Conservation (phyloP, 2,329 filamentous ascomycete species). For the Paecilomyces variotii region DNA sequence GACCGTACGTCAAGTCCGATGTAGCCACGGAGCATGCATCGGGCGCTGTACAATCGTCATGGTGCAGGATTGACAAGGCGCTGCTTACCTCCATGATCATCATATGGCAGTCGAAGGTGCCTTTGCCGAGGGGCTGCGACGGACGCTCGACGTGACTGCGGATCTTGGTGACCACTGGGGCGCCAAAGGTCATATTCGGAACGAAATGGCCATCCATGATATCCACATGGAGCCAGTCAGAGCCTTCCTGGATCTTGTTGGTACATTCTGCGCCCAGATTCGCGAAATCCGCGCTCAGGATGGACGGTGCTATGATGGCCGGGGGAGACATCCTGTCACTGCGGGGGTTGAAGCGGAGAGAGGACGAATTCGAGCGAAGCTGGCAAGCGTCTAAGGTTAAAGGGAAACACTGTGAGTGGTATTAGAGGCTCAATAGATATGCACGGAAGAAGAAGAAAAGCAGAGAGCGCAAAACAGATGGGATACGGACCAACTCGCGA, state of each 20-base stretch:
- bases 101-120: slow-evolving; percentile 99
- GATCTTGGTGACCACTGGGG: slow-evolving; percentile 91
- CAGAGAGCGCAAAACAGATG: not conserved
- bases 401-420: not conserved
- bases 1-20: not conserved
- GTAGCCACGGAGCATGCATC: not conserved
- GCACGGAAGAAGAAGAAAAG: not conserved
- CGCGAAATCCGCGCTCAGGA: slow-evolving; percentile 93
- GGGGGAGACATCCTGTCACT: slow-evolving; percentile 65
- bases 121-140: slow-evolving; percentile 60
- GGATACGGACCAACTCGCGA: not conserved
- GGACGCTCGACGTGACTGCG: slow-evolving; percentile 75
- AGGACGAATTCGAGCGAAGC: not conserved
- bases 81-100: slow-evolving; percentile 90
- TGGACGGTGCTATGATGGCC: slow-evolving; percentile 96
- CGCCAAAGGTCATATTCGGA: slow-evolving; percentile 94
- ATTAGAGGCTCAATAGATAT: not conserved
- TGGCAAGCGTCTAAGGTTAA: not conserved
- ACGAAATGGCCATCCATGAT: slow-evolving; percentile 99
- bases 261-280: slow-evolving; percentile 78
- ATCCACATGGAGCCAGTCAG: slow-evolving; percentile 91
- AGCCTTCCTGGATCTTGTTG: slow-evolving; percentile 74
- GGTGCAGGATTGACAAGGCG: not conserved
- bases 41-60: not conserved
- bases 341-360: not conserved